Base-by-base conservation (phyloP, 345 rosid species). In the Euphorbia lathyris region DNA sequence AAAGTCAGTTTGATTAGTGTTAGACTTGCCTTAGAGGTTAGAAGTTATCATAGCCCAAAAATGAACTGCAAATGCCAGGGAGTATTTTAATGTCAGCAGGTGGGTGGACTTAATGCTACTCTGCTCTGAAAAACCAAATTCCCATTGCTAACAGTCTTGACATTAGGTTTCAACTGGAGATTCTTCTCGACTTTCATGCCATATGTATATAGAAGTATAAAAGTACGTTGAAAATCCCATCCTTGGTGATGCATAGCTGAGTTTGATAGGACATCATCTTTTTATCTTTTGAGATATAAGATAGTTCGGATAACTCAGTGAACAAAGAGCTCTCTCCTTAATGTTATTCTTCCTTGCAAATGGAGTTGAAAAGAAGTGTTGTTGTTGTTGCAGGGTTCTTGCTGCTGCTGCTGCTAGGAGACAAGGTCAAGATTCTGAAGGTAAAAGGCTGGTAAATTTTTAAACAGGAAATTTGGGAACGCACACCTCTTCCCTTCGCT, bases 341-440 rank as follows among this genome's bases (percentile, higher is more conserved):
- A 16, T 45, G 51, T 14, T 16, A 45, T 45, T 48, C 73, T 12
- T 68, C 12, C 43, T 23, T 48, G 27, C 69, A 48, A 68, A 76
- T 51, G 69, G 66, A 82, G 56, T 52, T 69, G 58, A 69, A 9
- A 55, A 2, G 59, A 58, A 43, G n/a, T n/a, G n/a, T n/a, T 58
- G 40, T 34, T 70, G 19, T 79, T 73, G 25, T 63, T 86, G 80
- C 83, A 95, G 99, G 86, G 96, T 92, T 73, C 91, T 88, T 79
- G 93, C 90, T 68, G 98, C 97, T 65, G 97, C 84, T 65, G 97
- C 84, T 76, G 93, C 93, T 48, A 83, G 81, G 84, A 87, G 83
- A 81, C 75, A 83, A 63, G 92, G 82, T 75, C 78, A 76, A 71
- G 85, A 81, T 55, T 72, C 59, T 76, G 90, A 88, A 81, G 96